Base-by-base conservation (phyloP, 306 rosid species). In the Quillaja saponaria region DNA sequence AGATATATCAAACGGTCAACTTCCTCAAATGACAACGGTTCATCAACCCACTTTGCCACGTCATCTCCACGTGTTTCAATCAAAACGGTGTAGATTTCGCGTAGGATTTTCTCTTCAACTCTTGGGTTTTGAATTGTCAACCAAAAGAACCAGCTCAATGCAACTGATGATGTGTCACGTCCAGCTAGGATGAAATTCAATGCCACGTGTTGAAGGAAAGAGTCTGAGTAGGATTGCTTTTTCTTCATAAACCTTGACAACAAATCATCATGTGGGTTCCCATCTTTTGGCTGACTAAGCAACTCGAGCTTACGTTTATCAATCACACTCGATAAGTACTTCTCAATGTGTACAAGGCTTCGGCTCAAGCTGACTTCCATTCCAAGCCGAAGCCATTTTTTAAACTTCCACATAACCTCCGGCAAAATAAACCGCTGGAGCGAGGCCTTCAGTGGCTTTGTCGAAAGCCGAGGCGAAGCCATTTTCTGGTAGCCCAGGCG, bases 141-240 rank as follows among this genome's bases (percentile, higher is more conserved):
- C 96, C 96, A 91, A 34, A 91, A 91, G 31, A 91, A 91, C 97
- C 97, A 91, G 34, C 97, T 51, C 49, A 91, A 12, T 0, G 96
- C 97, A 0, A 81, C 97, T 0, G 97, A 88, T 75, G 97, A 91
- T 10, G 97, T 91, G 85, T 91, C 97, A 0, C 97, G 91, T 66
- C 97, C 97, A 69, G 97, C 97, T 57, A 91, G 73, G 91, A 91
- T 91, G 74, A 91, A 91, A 15, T 91, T 91, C 60, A 91, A 71
- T 0, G 97, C 91, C 85, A 91, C 97, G 6, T 88, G 85, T 63
- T 82, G 90, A 0, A 91, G 90, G 40, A 88, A 88, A 18, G 71
- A 25, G 51, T 85, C 84, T 0, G 97, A 64, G 81, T 87, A 91
- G 34, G 75, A 74, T 41, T 88, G 95, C 8, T 88, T 91, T 49